These are phyloP conservation scores for Cryptosporidium meleagridis DNA, from an alignment of 169 alveolate species.

Conservation along the genomic window DNA sequence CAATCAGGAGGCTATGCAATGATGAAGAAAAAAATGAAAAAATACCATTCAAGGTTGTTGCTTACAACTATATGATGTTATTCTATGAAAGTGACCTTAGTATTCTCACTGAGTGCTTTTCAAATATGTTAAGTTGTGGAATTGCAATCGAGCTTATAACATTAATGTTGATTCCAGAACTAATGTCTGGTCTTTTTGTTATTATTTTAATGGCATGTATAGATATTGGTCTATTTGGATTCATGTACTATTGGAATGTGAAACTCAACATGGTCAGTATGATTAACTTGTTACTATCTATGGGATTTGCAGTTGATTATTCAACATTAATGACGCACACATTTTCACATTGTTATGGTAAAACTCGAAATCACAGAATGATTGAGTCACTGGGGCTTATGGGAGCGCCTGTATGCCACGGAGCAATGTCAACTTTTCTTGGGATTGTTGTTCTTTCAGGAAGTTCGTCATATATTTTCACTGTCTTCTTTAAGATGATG, in stretches of 20 bases:
- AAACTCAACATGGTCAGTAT: constrained; percentile 83
- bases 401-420: constrained; percentile 85
- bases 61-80: constrained; percentile 81
- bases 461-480: constrained; percentile 81
- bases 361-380: constrained; percentile 78
- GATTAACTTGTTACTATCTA: constrained; percentile 79
- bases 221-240: constrained; percentile 82
- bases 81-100: constrained; percentile 82
- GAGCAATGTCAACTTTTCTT: constrained; percentile 82
- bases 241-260: constrained; percentile 81
- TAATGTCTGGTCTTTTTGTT: constrained; percentile 79
- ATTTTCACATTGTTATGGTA: constrained; percentile 80
- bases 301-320: constrained; percentile 84
- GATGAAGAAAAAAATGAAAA: constrained; percentile 32
- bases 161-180: constrained; percentile 79
- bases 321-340: constrained; percentile 84
- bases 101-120: constrained; percentile 77
- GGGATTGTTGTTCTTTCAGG: constrained; percentile 80
- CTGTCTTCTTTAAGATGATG: constrained; percentile 84
- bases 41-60: constrained; percentile 76
- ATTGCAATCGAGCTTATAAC: constrained; percentile 81
- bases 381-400: constrained; percentile 80
- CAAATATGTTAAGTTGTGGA: constrained; percentile 80
- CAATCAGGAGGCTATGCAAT: constrained; percentile 36
- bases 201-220: constrained; percentile 79